Evolutionary conservation across 768 basidiomycete genomes (phyloP), one percentile per base, ranked within the genome.

Genomic region (Clavaria fumosa): DNA sequence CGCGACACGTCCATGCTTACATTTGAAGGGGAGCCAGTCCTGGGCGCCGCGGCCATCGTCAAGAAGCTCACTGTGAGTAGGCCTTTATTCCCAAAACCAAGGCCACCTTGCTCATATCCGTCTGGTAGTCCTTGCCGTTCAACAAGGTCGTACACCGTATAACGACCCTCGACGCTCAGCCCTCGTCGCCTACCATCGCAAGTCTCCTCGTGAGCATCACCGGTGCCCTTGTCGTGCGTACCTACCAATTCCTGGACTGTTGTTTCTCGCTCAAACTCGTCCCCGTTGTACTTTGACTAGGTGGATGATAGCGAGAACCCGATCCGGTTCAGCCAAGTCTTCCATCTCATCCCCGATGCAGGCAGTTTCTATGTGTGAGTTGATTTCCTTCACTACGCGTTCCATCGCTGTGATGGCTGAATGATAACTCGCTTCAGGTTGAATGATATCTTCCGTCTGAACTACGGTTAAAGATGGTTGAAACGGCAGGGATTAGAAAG

Each of bases 371-470:
- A 78, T 53, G 82, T 97, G 89, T 90, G 58, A 33, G 84, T 63
- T 32, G 3, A 12, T 23, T 28, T 24, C 33, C 22, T 10, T n/a
- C n/a, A n/a, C n/a, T n/a, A n/a, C n/a, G n/a, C 11, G 12, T 7
- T 14, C 33, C 18, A 27, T 22, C 12, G 35, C 4, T 14, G 21
- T 21, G n/a, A 17, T 42, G 37, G 19, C 44, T 37, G 26, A n/a
- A 9, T 28, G 26, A 28, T 28, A 14, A 24, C 34, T 31, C 24
- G 36, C 19, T 15, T 5, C 45, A 86, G 84, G 39, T 62, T 69
- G 52, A 93, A 93, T 57, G 85, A 91, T 55, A 76, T 91, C 43
- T 91, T 95, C 82, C 81, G 85, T 45, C 77, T 89, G 58, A 85
- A 85, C 63, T 70, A 74, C 52, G 79, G 72, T 46, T 63, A 53